Percentiles rank a stretch among this genome's conserved stretches.
Evolutionary conservation across 2,329 filamentous ascomycete species (phyloP).

Genomic region (Cercospora zeae-maydis): DNA sequence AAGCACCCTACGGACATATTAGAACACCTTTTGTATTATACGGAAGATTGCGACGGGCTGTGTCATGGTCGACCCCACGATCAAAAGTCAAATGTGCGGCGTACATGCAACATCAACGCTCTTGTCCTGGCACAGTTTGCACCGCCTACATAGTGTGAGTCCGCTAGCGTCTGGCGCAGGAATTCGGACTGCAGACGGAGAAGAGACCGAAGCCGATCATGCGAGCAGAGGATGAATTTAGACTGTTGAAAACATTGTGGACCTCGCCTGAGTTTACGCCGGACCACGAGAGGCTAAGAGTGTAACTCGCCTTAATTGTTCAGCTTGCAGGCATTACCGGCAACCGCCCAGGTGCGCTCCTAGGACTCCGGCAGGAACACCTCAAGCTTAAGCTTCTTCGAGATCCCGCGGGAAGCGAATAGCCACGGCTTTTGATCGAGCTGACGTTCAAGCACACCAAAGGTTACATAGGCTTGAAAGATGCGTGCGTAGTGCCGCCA

Average conservation of each 20-base stretch:
- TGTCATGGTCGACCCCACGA: not conserved
- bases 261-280: conserved; percentile 15
- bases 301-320: conserved; percentile 18
- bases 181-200: conserved; percentile 19
- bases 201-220: conserved; percentile 20
- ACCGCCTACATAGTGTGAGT: not conserved
- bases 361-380: conserved; percentile 15
- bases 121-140: not conserved
- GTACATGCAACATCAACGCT: not conserved
- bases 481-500: conserved; percentile 12
- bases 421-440: conserved; percentile 19
- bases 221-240: no score
- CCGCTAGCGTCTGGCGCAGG: conserved; percentile 1
- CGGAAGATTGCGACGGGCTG: not conserved
- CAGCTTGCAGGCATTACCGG: conserved; percentile 19
- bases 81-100: conserved; percentile 3
- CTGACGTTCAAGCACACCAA: conserved; percentile 23
- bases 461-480: conserved; percentile 23
- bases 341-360: conserved; percentile 16
- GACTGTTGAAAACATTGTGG: conserved; percentile 21
- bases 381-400: conserved; percentile 18
- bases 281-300: conserved; percentile 17
- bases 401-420: conserved; percentile 17
- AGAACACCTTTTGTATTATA: conserved; percentile 1
- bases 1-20: not conserved